Percentiles rank a stretch among this genome's conserved stretches.
These are phyloP conservation scores for Maudiozyma bulderi DNA, from an alignment of 805 yeast species.

Conservation along the genomic window DNA sequence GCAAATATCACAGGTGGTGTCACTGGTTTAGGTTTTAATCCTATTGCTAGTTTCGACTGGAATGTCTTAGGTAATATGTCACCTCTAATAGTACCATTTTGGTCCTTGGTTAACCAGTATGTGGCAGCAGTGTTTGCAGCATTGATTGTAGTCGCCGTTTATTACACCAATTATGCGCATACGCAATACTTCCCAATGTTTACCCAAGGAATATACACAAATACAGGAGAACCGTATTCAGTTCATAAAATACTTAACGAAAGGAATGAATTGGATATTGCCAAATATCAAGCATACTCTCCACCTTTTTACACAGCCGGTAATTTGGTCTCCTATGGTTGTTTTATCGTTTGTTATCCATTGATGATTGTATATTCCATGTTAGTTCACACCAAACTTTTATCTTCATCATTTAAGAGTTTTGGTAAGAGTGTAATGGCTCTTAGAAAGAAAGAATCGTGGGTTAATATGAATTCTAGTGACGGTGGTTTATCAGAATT, in stretches of 20 bases:
- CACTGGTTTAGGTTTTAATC: conserved; percentile 44
- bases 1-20: conserved; percentile 41
- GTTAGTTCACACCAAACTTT: conserved; percentile 34
- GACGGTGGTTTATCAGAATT: conserved; percentile 22
- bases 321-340: conserved; percentile 48
- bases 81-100: conserved; percentile 39
- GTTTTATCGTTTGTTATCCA: conserved; percentile 47
- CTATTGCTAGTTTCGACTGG: conserved; percentile 47
- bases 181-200: conserved; percentile 35
- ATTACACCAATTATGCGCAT: conserved; percentile 36
- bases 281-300: conserved; percentile 43
- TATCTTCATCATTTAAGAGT: conserved; percentile 34
- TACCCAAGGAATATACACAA: conserved; percentile 43
- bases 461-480: conserved; percentile 25
- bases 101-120: conserved; percentile 25
- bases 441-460: conserved; percentile 8
- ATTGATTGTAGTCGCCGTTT: conserved; percentile 28
- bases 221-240: conserved; percentile 39
- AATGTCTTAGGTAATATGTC: conserved; percentile 29
- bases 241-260: conserved; percentile 38
- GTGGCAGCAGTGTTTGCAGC: conserved; percentile 30
- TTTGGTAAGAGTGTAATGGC: conserved; percentile 8
- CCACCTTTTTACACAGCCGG: conserved; percentile 63
- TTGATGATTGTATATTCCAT: conserved; percentile 43
- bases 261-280: conserved; percentile 36